Evolutionary conservation across 768 basidiomycete genomes (phyloP), one percentile per base, ranked within the genome.

Genomic region (Suillus sp.): DNA sequence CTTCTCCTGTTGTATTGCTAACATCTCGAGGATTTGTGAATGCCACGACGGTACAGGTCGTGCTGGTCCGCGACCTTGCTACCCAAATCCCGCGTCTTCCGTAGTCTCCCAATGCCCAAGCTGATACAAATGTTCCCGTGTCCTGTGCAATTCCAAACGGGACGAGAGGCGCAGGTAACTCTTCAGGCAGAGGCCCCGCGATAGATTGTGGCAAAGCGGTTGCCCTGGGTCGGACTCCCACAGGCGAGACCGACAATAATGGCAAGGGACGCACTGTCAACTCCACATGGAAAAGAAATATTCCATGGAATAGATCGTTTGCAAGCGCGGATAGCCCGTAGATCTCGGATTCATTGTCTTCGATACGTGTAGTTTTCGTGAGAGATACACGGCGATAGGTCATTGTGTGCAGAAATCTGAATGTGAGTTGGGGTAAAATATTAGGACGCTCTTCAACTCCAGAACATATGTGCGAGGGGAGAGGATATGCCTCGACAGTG

Each of bases 221-320:
- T 2, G 79, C 73, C 70, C 85, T 75, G 18, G 80, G 75, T 63
- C 82, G 80, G 27, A 82, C 73, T 2, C 80, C 82, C 2, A 80
- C 69, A 3, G 84, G 77, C 3, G 69, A 67, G 10, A 87, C 79
- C 4, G 78, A 74, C 56, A 84, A 71, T 22, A 72, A 63, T 3
- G 80, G 71, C 4, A 66, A 70, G 4, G 68, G 64, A 2, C 69
- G 62, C 1, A 76, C 63, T 2, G 59, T 62, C 13, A 83, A 58
- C 9, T 70, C 66, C n/a, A 85, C 75, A 30, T 70, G 57, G 62
- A 77, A 88, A 60, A 81, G 80, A 65, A 83, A 85, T 34, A 87
- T 78, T 2, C 86, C 86, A 69, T 80, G 81, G 30, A 77, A 67
- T 54, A 76, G 63, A 59, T 80, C 78, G 60, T 74, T 76, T 34